Evolutionary conservation across 495 filamentous ascomycete genomes (phyloP).

Genomic region (Echria macrotheca): DNA sequence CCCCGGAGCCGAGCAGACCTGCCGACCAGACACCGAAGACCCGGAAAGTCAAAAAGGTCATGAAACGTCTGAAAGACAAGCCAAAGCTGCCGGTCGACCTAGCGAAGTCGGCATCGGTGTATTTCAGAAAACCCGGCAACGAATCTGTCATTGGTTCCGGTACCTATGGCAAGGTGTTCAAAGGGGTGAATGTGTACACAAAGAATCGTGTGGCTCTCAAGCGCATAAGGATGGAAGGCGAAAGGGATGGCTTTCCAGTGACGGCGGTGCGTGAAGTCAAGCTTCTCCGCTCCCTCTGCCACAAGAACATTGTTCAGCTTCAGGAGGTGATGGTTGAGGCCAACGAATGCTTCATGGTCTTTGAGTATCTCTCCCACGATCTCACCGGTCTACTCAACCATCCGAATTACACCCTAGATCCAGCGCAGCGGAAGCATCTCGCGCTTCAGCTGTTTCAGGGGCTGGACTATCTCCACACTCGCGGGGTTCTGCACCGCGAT

Average conservation of each 20-base stretch:
- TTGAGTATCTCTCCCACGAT: constrained; percentile 97
- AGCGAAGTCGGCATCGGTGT: constrained; percentile 74
- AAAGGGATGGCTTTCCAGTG: constrained; percentile 95
- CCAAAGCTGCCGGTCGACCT: constrained; percentile 67
- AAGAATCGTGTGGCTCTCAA: constrained; percentile 87
- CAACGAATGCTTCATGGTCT: constrained; percentile 99
- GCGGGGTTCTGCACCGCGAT: constrained; percentile 91
- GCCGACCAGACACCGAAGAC: constrained; percentile 43
- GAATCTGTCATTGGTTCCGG: constrained; percentile 92
- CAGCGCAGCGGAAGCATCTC: constrained; percentile 87
- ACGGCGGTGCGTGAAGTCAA: constrained; percentile 97
- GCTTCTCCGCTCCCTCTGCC: constrained; percentile 86
- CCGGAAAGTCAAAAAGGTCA: constrained; percentile 59
- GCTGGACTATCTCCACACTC: constrained; percentile 87
- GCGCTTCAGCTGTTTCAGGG: constrained; percentile 92
- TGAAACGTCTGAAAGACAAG: constrained; percentile 65
- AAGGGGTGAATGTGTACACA: constrained; percentile 93
- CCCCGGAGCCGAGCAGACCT: constrained; percentile 31
- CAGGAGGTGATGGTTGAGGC: constrained; percentile 97
- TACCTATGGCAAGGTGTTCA: constrained; percentile 97
- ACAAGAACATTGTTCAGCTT: constrained; percentile 81
- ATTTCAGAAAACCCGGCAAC: constrained; percentile 86
- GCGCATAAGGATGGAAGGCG: constrained; percentile 82
- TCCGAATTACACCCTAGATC: constrained; percentile 80
- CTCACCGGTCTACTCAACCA: constrained; percentile 72